These are phyloP conservation scores for Globisporangium sylvaticum DNA, from an alignment of 352 stramenopile genomes.

Conservation along the genomic window DNA sequence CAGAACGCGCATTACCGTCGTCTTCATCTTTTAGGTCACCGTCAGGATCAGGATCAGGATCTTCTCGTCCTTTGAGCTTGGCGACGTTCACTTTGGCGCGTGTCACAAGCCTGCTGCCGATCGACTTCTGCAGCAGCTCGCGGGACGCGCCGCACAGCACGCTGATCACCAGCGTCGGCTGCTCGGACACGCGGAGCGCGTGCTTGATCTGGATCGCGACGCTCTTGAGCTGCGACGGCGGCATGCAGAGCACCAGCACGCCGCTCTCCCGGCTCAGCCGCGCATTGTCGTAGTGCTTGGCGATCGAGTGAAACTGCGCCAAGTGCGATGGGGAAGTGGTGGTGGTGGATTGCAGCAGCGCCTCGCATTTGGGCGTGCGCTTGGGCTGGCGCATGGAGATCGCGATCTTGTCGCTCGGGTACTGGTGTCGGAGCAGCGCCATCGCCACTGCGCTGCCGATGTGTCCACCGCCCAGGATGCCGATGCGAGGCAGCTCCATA, in stretches of 20 bases:
- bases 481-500: conserved; percentile 26
- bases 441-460: conserved; percentile 48
- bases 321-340: conserved; percentile 5
- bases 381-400: conserved; percentile 65
- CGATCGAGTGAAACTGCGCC: conserved; percentile 32
- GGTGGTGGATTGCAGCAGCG: conserved; percentile 18
- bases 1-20: not conserved
- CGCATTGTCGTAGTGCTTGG: conserved; percentile 57
- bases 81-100: conserved; percentile 25
- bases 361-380: conserved; percentile 34
- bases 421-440: conserved; percentile 40
- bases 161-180: conserved; percentile 39
- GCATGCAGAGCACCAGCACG: conserved; percentile 60
- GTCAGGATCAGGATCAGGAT: not conserved
- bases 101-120: conserved; percentile 34
- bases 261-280: conserved; percentile 47
- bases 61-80: conserved; percentile 13
- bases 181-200: conserved; percentile 26
- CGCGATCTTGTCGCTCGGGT: conserved; percentile 27
- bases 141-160: conserved; percentile 35
- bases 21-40: not conserved
- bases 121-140: conserved; percentile 46
- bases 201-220: conserved; percentile 69
- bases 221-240: conserved; percentile 62
- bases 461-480: conserved; percentile 48